Evolutionary conservation across 2,329 filamentous ascomycete species (phyloP).

Genomic region (Fonsecaea multimorphosa): DNA sequence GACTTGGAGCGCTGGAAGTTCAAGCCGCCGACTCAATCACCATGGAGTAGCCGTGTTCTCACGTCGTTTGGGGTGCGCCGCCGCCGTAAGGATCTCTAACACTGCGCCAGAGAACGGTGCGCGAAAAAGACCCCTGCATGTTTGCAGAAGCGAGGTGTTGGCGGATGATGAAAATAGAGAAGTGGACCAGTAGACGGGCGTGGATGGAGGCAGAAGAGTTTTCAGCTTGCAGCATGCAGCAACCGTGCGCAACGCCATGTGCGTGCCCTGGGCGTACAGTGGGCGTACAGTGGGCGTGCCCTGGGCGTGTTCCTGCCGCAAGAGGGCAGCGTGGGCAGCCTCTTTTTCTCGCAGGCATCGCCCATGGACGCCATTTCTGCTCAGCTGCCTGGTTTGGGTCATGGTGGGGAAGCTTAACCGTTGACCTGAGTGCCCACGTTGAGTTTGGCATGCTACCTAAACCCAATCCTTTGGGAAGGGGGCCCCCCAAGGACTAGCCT

Average conservation of each 20-base stretch:
- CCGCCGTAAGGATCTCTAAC: background rate
- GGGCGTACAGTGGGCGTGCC: conserved; percentile 15
- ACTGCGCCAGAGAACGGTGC: conserved; percentile 4
- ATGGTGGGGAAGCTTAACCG: conserved; percentile 21
- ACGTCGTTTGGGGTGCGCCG: background rate
- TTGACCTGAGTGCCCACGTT: conserved; percentile 8
- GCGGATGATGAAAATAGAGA: conserved; percentile 31
- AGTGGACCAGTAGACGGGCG: conserved; percentile 10
- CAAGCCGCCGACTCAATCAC: conserved; percentile 25
- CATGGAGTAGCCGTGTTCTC: conserved; percentile 1
- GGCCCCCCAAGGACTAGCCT: background rate
- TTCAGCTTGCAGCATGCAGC: conserved; percentile 25
- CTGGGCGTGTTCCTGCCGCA: conserved; percentile 26
- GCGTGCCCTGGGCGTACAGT: conserved; percentile 13
- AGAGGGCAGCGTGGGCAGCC: conserved; percentile 16
- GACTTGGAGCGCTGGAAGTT: conserved; percentile 19
- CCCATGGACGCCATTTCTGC: conserved; percentile 10
- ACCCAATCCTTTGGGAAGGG: background rate
- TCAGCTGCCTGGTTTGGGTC: conserved; percentile 30
- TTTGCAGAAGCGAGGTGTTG: conserved; percentile 29
- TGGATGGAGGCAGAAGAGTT: conserved; percentile 8
- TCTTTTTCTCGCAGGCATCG: background rate
- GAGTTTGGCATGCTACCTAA: background rate
- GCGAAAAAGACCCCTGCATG: conserved; percentile 5
- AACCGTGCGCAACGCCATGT: conserved; percentile 15